These are phyloP conservation scores for Sclerotinia subarctica DNA, from an alignment of 2,329 filamentous ascomycete genomes.

Conservation along the genomic window DNA sequence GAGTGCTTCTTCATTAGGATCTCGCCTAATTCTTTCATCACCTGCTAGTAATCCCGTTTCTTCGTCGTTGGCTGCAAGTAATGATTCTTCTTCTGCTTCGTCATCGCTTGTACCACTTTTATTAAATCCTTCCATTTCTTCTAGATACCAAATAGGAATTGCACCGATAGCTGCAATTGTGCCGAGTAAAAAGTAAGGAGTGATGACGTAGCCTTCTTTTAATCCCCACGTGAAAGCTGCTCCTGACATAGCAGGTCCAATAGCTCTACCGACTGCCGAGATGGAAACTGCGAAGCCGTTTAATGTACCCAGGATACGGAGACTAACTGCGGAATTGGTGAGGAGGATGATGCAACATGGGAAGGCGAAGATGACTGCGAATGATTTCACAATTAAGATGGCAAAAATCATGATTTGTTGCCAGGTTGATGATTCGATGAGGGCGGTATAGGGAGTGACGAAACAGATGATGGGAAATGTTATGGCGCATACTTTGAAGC, in stretches of 20 bases:
- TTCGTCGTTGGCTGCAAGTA: slow-evolving; percentile 25
- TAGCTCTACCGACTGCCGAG: slow-evolving; percentile 73
- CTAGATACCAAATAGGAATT: slow-evolving; percentile 70
- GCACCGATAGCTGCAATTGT: slow-evolving; percentile 61
- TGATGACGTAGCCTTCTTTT: slow-evolving; percentile 69
- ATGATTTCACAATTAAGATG: slow-evolving; percentile 71
- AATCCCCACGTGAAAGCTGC: slow-evolving; percentile 73
- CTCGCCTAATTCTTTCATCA: slow-evolving; percentile 24
- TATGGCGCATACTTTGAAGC: slow-evolving; percentile 64
- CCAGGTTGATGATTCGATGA: slow-evolving; percentile 47
- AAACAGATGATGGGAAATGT: slow-evolving; percentile 74
- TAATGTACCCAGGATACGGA: slow-evolving; percentile 77
- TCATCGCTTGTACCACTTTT: slow-evolving; percentile 41
- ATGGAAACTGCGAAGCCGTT: slow-evolving; percentile 88
- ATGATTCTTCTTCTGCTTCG: slow-evolving; percentile 26
- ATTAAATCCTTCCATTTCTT: slow-evolving; percentile 68
- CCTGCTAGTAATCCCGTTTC: slow-evolving; percentile 27
- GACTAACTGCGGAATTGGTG: slow-evolving; percentile 76
- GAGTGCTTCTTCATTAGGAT: slow-evolving; percentile 32
- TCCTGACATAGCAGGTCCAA: slow-evolving; percentile 73
- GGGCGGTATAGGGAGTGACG: slow-evolving; percentile 74
- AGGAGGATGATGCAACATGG: slow-evolving; percentile 87
- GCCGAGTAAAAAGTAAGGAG: slow-evolving; percentile 79
- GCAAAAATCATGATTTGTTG: slow-evolving; percentile 63
- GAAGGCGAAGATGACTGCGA: slow-evolving; percentile 78